Conservation (phyloP, 1,284 basidiomycete genomes). For the Rhodotorula sp. region DNA sequence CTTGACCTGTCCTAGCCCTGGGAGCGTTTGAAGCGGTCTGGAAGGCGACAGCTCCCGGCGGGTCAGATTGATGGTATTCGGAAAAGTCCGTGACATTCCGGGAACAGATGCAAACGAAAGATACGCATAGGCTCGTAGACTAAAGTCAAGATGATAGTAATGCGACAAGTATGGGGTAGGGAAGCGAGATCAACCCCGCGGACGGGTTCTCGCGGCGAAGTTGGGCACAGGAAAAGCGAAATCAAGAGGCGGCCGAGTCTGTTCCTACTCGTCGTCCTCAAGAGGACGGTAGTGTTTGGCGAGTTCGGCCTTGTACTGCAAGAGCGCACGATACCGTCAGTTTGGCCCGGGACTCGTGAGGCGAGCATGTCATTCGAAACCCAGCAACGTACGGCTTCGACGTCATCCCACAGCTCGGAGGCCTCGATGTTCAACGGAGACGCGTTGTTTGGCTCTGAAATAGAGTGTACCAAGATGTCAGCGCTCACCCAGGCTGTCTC, state of each 20-base stretch:
- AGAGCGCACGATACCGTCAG: neutral
- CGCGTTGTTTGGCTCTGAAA: conserved; percentile 74
- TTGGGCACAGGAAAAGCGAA: neutral
- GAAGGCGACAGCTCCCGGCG: too few relatives aligned
- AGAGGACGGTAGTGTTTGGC: conserved; percentile 67
- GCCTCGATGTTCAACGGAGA: conserved; percentile 81
- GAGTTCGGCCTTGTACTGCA: conserved; percentile 64
- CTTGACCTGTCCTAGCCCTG: too few relatives aligned
- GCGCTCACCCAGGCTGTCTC: neutral
- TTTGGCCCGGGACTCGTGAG: too few relatives aligned
- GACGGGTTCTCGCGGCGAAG: too few relatives aligned
- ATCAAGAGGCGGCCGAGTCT: neutral
- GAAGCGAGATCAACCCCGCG: neutral
- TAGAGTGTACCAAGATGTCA: neutral
- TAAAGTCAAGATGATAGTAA: too few relatives aligned
- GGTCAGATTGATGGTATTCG: too few relatives aligned
- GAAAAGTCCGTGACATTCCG: too few relatives aligned
- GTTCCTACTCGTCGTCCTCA: conserved; percentile 57
- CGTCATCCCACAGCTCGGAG: conserved; percentile 67
- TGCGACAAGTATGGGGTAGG: neutral
- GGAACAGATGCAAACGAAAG: too few relatives aligned
- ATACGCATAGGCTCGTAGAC: too few relatives aligned
- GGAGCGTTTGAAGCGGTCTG: too few relatives aligned
- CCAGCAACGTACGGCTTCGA: conserved; percentile 44
- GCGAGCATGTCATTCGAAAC: neutral